Evolutionary conservation across 2,329 filamentous ascomycete genomes (phyloP).

Genomic region (Albophoma yamanashiensis): DNA sequence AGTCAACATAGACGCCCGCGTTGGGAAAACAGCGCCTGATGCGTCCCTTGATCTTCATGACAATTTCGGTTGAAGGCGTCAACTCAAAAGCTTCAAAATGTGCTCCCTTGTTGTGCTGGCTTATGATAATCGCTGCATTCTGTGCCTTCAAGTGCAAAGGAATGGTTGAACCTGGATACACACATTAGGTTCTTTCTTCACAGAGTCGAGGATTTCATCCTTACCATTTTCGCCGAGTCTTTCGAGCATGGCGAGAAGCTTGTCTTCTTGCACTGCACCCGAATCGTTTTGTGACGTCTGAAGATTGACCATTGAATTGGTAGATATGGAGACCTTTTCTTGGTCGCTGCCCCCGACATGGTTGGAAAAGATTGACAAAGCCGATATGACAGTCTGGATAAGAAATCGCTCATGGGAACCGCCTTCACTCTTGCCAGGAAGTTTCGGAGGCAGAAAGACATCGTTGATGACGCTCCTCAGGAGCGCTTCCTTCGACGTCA

Average conservation of each 20-base stretch:
- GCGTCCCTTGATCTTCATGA: conserved; percentile 17
- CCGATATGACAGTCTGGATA: background rate
- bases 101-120: conserved; percentile 5
- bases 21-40: conserved; percentile 17
- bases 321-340: background rate
- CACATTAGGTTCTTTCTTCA: background rate
- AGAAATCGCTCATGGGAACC: background rate
- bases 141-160: conserved; percentile 10
- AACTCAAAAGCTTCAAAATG: conserved; percentile 24
- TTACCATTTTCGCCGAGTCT: background rate
- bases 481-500: background rate
- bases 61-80: conserved; percentile 12
- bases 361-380: too few species aligned
- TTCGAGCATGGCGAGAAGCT: background rate
- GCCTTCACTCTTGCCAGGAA: background rate
- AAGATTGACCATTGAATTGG: background rate
- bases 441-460: conserved; percentile 3
- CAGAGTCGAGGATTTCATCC: background rate
- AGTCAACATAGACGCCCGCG: conserved; percentile 8
- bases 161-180: background rate
- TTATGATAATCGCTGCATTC: conserved; percentile 23
- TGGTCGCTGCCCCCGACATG: background rate
- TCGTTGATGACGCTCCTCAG: conserved; percentile 1
- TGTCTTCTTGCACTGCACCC: background rate
- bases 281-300: background rate